Evolutionary conservation across 2,329 filamentous ascomycete genomes (phyloP).

Genomic region (Xenosphaeropsis pyriputrescens): DNA sequence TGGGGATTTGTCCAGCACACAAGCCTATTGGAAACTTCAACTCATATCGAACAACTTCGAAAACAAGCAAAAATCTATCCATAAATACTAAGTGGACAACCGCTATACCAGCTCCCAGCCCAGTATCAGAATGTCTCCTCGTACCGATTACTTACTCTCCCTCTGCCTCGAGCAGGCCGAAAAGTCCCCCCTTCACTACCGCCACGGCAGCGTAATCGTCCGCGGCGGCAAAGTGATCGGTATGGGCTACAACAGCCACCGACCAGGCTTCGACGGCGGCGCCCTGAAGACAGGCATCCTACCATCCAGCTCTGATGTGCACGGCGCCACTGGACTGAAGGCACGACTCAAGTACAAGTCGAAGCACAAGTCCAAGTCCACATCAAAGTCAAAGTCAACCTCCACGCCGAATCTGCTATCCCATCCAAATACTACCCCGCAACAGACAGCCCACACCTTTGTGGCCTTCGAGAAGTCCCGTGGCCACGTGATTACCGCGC

Average conservation of each 20-base stretch:
- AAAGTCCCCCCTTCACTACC: conserved; percentile 30
- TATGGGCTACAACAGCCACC: conserved; percentile 33
- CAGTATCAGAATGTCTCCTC: conserved; percentile 10
- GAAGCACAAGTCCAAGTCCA: conserved; percentile 21
- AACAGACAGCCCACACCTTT: no score
- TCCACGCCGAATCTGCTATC: conserved; percentile 4
- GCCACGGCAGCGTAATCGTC: conserved; percentile 33
- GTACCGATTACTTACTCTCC: conserved; percentile 29
- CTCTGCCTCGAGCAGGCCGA: conserved; percentile 35
- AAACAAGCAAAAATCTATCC: no score
- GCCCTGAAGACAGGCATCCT: conserved; percentile 30
- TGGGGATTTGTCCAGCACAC: no score
- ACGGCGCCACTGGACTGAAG: conserved; percentile 17
- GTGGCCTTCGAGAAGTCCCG: no score
- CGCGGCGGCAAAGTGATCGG: conserved; percentile 37
- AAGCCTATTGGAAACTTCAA: no score
- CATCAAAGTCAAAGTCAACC: conserved; percentile 10
- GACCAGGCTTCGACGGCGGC: conserved; percentile 31
- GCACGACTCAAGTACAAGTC: conserved; percentile 19
- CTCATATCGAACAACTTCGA: no score
- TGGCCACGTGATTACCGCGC: conserved; percentile 22
- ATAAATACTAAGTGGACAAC: no score
- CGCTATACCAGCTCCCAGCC: neutral
- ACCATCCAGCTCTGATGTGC: conserved; percentile 13
- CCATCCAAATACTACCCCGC: neutral